These are phyloP conservation scores for Gnomoniopsis sp. DNA, from an alignment of 2,329 filamentous ascomycete genomes.

Conservation along the genomic window DNA sequence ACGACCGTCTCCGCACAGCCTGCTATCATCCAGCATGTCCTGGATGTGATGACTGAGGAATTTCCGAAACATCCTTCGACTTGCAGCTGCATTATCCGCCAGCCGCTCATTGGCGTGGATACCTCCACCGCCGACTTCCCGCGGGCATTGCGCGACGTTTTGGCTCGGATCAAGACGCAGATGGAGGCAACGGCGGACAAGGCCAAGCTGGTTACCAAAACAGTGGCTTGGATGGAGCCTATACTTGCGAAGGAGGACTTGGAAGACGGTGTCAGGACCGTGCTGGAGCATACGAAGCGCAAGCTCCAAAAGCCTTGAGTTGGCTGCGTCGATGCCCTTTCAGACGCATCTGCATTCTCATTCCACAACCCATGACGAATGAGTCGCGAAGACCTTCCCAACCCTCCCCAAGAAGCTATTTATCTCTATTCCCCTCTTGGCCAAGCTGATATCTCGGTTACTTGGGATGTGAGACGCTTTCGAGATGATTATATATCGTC, in stretches of 20 bases:
- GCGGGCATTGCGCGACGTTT: conserved; percentile 60
- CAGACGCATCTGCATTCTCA: background rate
- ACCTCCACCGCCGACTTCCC: conserved; percentile 69
- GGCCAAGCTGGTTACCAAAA: conserved; percentile 44
- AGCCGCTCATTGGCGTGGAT: conserved; percentile 65
- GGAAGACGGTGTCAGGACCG: conserved; percentile 53
- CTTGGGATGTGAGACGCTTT: no score
- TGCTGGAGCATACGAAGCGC: conserved; percentile 50
- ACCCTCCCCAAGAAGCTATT: no score
- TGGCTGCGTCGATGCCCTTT: background rate
- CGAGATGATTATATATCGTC: no score
- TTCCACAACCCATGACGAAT: background rate
- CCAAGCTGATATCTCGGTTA: no score
- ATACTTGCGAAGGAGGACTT: conserved; percentile 46
- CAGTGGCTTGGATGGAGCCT: conserved; percentile 51
- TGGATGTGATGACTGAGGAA: conserved; percentile 58
- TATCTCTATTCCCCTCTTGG: no score
- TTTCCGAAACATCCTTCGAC: conserved; percentile 61
- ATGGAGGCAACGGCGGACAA: conserved; percentile 44
- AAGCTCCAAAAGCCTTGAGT: conserved; percentile 28
- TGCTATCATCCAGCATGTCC: conserved; percentile 70
- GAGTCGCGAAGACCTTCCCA: no score
- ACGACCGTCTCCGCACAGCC: conserved; percentile 59
- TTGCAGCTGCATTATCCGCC: conserved; percentile 67
- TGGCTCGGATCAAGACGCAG: conserved; percentile 58